Conservation (phyloP, 306 rosid species). For the Psophocarpus tetragonolobus region DNA sequence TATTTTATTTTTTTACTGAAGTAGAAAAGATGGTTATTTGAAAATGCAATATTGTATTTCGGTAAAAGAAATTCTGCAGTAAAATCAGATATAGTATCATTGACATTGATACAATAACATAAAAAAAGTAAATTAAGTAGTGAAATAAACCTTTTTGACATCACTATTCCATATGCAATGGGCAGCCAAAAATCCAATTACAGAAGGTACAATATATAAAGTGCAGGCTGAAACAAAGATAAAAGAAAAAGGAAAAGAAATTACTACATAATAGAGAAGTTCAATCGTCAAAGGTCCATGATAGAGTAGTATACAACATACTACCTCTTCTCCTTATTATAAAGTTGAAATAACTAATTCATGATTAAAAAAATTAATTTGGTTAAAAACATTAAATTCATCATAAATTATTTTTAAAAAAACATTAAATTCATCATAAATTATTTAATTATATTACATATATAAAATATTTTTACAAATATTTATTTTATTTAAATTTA, state of each 20-base stretch:
- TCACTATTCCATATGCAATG: slow-evolving; percentile 82
- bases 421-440: no score
- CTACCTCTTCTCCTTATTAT: no score
- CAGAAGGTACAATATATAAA: slow-evolving; percentile 81
- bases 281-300: neutral
- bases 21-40: neutral
- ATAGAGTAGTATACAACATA: no score
- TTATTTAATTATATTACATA: no score
- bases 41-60: neutral
- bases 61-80: neutral
- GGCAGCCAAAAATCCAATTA: slow-evolving; percentile 78
- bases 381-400: no score
- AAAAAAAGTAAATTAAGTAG: slow-evolving; percentile 24
- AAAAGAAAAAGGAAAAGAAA: neutral
- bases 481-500: no score
- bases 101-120: neutral
- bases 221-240: slow-evolving; percentile 69
- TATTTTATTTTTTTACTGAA: neutral
- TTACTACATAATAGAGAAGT: slow-evolving; percentile 16
- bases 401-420: no score
- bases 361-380: no score
- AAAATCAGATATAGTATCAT: neutral
- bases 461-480: no score
- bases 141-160: slow-evolving; percentile 68
- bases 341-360: no score